phyloP scores from a whole-genome alignment of 1,284 basidiomycete genomes.

The Moesziomyces sp. region DNA sequence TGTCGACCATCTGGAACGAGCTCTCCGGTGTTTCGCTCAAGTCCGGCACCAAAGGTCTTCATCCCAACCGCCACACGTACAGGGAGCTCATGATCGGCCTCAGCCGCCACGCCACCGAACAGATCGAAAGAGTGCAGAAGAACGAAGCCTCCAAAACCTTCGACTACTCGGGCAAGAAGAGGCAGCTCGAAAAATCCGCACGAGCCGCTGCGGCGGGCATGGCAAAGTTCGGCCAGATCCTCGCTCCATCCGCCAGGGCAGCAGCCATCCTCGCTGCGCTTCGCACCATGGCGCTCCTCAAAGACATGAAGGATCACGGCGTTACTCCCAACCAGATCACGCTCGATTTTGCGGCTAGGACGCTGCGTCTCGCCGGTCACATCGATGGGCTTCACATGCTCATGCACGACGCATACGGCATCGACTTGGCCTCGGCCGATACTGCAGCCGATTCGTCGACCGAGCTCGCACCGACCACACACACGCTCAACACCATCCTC shows the following conservation, averaged over 20 bases:
- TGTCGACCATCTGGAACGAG: conserved; percentile 56
- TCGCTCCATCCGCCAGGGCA: conserved; percentile 39
- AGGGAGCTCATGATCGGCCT: conserved; percentile 57
- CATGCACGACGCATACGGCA: conserved; percentile 55
- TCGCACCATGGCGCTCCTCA: conserved; percentile 49
- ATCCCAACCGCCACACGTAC: conserved; percentile 51
- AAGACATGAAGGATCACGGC: conserved; percentile 52
- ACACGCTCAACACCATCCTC: conserved; percentile 64
- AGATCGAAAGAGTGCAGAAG: conserved; percentile 50
- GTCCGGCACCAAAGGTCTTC: conserved; percentile 9
- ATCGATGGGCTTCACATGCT: conserved; percentile 53
- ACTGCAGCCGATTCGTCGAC: conserved; percentile 10
- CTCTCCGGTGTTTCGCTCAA: conserved; percentile 29
- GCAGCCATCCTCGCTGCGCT: conserved; percentile 49
- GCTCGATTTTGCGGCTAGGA: conserved; percentile 54
- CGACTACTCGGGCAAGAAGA: conserved; percentile 32
- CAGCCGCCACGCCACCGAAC: conserved; percentile 48
- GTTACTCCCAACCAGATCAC: conserved; percentile 48
- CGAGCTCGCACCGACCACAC: conserved; percentile 38
- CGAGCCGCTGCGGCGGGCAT: conserved; percentile 31
- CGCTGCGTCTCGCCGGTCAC: conserved; percentile 60
- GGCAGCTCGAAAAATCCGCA: conserved; percentile 32
- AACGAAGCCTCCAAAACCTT: conserved; percentile 30
- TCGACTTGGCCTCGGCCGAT: conserved; percentile 58
- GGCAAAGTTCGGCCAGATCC: conserved; percentile 34